A percentile compares a stretch with the other conserved stretches of the same genome.
Conservation (phyloP, 2,329 filamentous ascomycete species). For the Aspergillus ruber region DNA sequence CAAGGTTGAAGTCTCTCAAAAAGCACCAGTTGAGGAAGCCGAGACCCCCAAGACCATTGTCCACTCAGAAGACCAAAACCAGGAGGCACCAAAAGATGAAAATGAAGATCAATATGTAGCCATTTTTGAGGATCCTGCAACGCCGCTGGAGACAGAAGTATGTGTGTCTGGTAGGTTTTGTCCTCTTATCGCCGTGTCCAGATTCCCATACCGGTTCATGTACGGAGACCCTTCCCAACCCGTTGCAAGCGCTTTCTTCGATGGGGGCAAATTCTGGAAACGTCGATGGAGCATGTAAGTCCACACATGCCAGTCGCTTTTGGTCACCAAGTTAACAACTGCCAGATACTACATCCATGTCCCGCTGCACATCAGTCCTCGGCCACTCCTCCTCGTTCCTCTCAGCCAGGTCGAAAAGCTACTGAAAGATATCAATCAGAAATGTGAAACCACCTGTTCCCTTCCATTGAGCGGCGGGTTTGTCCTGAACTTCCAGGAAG, state of each 20-base stretch:
- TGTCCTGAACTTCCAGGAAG: conserved; percentile 54
- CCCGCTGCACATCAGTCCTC: conserved; percentile 39
- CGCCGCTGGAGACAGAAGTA: conserved; percentile 1
- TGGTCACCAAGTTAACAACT: background rate
- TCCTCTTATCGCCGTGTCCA: conserved; percentile 32
- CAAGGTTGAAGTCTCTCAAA: background rate
- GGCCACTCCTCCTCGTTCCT: conserved; percentile 61
- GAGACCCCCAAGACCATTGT: background rate
- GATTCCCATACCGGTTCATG: conserved; percentile 40
- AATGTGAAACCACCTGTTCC: conserved; percentile 45
- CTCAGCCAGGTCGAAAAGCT: conserved; percentile 60
- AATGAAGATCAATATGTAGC: too few relatives aligned
- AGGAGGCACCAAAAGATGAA: too few relatives aligned
- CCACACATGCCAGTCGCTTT: background rate
- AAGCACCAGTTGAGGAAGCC: background rate
- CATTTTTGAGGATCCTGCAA: background rate
- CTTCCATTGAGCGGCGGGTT: conserved; percentile 59
- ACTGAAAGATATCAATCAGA: conserved; percentile 57
- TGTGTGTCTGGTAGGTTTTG: conserved; percentile 28
- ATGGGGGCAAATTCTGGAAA: conserved; percentile 41
- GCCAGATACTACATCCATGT: conserved; percentile 62
- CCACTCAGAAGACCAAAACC: too few relatives aligned
- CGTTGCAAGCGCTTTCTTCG: conserved; percentile 36
- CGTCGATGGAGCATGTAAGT: conserved; percentile 72
- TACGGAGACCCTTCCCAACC: conserved; percentile 22